These are phyloP conservation scores for Leccinum truebloodii DNA, from an alignment of 768 basidiomycete species.

Conservation along the genomic window DNA sequence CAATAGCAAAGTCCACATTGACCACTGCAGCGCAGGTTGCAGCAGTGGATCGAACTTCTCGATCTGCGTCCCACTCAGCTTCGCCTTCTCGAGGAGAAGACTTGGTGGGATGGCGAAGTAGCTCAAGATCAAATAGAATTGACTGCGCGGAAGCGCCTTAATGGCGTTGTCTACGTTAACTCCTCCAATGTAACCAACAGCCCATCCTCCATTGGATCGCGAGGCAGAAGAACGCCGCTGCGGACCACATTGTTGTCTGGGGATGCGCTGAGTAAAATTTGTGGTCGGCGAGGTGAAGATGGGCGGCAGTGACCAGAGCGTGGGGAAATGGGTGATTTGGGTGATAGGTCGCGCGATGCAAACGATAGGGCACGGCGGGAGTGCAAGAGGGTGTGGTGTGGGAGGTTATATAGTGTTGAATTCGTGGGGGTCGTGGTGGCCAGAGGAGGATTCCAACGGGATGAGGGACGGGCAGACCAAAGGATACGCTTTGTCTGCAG, in stretches of 20 bases:
- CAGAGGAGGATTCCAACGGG: constrained; percentile 28
- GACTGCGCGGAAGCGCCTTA: constrained; percentile 84
- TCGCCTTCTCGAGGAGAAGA: constrained; percentile 72
- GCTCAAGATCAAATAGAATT: constrained; percentile 55
- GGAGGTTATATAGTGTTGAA: constrained; percentile 66
- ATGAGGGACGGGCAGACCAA: constrained; percentile 17
- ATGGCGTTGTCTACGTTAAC: constrained; percentile 95
- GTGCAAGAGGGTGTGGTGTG: constrained; percentile 48
- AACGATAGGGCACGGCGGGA: constrained; percentile 73
- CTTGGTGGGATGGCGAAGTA: constrained; percentile 76
- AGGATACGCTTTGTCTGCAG: constrained; percentile 39
- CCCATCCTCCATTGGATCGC: constrained; percentile 78
- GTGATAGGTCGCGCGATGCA: constrained; percentile 78
- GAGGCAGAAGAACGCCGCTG: constrained; percentile 26
- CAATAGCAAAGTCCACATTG: no score
- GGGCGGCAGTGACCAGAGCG: constrained; percentile 45
- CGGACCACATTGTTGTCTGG: constrained; percentile 39
- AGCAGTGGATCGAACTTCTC: constrained; percentile 80
- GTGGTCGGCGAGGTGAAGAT: constrained; percentile 57
- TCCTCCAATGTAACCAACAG: constrained; percentile 79
- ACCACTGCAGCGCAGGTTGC: constrained; percentile 44
- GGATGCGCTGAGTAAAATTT: constrained; percentile 44
- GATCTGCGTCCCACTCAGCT: constrained; percentile 69
- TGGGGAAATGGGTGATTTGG: constrained; percentile 38
- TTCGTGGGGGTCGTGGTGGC: constrained; percentile 22